Base-by-base conservation (phyloP, 768 basidiomycete species). In the Termitomyces sp. region DNA sequence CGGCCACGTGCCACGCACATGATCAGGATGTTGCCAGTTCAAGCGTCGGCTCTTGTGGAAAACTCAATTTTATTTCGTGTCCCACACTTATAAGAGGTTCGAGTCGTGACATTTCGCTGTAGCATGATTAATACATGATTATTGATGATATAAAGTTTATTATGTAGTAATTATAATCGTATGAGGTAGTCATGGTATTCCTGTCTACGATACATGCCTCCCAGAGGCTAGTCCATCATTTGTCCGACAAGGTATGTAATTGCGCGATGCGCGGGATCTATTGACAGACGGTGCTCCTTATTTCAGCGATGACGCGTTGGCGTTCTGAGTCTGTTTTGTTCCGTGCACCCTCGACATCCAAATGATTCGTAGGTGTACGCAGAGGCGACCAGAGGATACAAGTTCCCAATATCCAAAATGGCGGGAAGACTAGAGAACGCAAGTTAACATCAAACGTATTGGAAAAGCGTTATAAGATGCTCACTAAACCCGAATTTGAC, bases 401-500 rank as follows among this genome's bases (percentile, higher is more conserved):
- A 28, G 78, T 73, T 21, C 84, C 83, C 53, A 84, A 70, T 45
- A 78, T 72, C 84, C 84, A 85, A 66, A 86, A 85, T 41, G 79
- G 71, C 2, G 80, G 81, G 66, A 85, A 85, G 50, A 85, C 84
- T 86, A 40, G 17, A 6, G 50, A 37, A 23, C 53, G 56, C 59
- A 19, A 14, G 46, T 31, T 12, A 59, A 52, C 35, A 26, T 23
- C 30, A 33, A 56, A 60, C 46, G 54, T 19, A 26, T 41, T 3
- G 19, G 31, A 44, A 38, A n/a, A 8, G 28, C 7, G 30, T 31
- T 41, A 19, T 45, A 43, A 50, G 33, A 53, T 23, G 72, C 84
- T 64, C 62, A 85, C 84, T 64, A 63, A 86, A 85, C 44, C 83
- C 82, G 56, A 84, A 84, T 63, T 79, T 80, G 71, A 86, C 85